Evolutionary conservation across 192 early-diverging fungal species (phyloP), one percentile per base, ranked within the genome.

Genomic region (Umbelopsis vinacea): DNA sequence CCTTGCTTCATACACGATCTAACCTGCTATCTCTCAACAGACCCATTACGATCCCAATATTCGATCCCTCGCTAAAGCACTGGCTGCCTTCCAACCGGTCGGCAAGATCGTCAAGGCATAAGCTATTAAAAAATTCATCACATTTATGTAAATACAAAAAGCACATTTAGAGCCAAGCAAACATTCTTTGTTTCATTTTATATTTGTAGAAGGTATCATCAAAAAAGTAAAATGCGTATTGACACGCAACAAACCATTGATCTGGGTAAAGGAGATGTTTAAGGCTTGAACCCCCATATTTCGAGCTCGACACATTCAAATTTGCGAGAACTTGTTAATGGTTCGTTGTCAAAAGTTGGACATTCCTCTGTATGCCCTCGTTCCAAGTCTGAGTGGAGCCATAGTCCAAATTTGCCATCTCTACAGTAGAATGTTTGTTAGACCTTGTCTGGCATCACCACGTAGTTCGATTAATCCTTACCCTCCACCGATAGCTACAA

Each of bases 401-500:
- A 94, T 45, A 94, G 78, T 6, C 93, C 93, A 83, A 92, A 90
- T 74, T 88, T 88, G 35, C 93, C 93, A 54, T 90, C 83, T 12
- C 91, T 85, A 71, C 53, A 26, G 9, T 0, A 57, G 24, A 48
- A 26, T 48, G 10, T 40, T 35, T 66, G 24, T 53, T 40, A 52
- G 48, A 50, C n/a, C 6, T 21, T 15, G 7, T 50, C 19, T 0
- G 6, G 17, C 17, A 19, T 0, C 14, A 50, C 11, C 40, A 1
- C 8, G 1, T 43, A 43, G 40, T 43, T 12, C 11, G 8, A 50
- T 1, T 40, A 10, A 2, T 40, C 43, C 72, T 73, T 82, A 86
- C 85, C 88, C 93, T 60, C 93, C 91, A 33, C 93, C 93, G 66
- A 95, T 79, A 19, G 91, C 92, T 14, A 95, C 83, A 76, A 90